Evolutionary conservation across 345 rosid genomes (phyloP).

Genomic region (Trapa incisa): DNA sequence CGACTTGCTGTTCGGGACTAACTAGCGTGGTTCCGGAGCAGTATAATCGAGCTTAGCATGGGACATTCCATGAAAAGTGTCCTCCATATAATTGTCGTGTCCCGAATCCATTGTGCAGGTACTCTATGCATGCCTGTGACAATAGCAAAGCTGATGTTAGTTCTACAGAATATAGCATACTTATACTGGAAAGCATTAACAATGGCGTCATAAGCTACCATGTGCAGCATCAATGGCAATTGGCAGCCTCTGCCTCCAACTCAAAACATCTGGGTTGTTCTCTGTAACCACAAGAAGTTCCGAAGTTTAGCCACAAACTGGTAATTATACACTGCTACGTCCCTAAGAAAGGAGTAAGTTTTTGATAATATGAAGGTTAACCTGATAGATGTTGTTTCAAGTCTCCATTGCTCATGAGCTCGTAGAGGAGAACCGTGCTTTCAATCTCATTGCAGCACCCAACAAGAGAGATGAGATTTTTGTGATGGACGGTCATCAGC

Average conservation of each 20-base stretch:
- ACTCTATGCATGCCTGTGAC: too few species aligned
- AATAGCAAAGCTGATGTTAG: neutral
- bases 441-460: constrained; percentile 31
- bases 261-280: constrained; percentile 15
- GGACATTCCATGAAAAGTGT: neutral
- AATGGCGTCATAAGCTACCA: too few species aligned
- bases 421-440: constrained; percentile 36
- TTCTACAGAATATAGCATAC: neutral
- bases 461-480: constrained; percentile 30
- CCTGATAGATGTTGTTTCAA: constrained; percentile 29
- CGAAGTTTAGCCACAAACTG: too few species aligned
- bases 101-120: too few species aligned
- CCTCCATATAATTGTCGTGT: neutral
- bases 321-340: too few species aligned
- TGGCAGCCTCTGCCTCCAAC: constrained; percentile 22
- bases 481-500: constrained; percentile 44
- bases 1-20: too few species aligned
- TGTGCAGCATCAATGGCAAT: constrained; percentile 23
- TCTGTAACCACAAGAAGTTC: neutral
- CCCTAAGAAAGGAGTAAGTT: too few species aligned
- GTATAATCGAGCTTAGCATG: neutral
- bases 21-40: neutral
- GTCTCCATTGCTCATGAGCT: constrained; percentile 42
- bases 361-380: neutral
- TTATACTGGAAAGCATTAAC: too few species aligned